A percentile compares a stretch with the other conserved stretches of the same genome.
Conservation (phyloP, 1,139 yeast genomes). For the Pichia sp. region DNA sequence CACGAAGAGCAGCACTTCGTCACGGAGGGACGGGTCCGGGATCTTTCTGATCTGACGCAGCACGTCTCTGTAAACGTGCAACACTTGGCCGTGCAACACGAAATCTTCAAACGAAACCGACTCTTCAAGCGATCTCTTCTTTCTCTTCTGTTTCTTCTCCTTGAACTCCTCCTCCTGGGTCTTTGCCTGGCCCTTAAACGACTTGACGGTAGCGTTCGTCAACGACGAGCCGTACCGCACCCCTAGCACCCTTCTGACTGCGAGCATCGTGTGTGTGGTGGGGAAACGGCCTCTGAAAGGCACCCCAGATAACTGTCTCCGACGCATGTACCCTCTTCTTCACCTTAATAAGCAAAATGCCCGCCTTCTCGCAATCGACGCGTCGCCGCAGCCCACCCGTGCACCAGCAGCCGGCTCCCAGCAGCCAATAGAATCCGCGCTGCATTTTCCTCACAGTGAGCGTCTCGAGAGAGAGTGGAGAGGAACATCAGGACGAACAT, state of each 20-base stretch:
- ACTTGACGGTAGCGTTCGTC: conserved; percentile 4
- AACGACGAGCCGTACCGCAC: conserved; percentile 3
- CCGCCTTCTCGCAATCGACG: too few species aligned
- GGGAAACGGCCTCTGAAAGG: too few species aligned
- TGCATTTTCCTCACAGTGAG: too few species aligned
- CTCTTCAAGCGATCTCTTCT: conserved; percentile 11
- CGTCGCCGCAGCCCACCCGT: too few species aligned
- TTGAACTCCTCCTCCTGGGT: neutral
- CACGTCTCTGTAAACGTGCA: conserved; percentile 28
- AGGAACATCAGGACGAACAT: too few species aligned
- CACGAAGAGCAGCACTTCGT: conserved; percentile 22
- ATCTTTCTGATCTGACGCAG: conserved; percentile 23
- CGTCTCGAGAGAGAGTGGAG: too few species aligned
- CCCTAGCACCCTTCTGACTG: neutral
- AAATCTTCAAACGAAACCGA: conserved; percentile 22
- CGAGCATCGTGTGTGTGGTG: too few species aligned
- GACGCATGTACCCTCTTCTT: too few species aligned
- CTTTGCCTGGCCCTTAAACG: neutral
- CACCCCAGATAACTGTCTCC: too few species aligned
- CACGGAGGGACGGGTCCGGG: conserved; percentile 19
- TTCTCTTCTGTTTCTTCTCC: neutral
- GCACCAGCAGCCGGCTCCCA: too few species aligned
- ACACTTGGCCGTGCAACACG: conserved; percentile 24
- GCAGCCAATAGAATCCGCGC: too few species aligned
- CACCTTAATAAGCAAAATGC: too few species aligned